Conservation (phyloP, 1,139 yeast species). For the Petasospora rhodanensis region DNA sequence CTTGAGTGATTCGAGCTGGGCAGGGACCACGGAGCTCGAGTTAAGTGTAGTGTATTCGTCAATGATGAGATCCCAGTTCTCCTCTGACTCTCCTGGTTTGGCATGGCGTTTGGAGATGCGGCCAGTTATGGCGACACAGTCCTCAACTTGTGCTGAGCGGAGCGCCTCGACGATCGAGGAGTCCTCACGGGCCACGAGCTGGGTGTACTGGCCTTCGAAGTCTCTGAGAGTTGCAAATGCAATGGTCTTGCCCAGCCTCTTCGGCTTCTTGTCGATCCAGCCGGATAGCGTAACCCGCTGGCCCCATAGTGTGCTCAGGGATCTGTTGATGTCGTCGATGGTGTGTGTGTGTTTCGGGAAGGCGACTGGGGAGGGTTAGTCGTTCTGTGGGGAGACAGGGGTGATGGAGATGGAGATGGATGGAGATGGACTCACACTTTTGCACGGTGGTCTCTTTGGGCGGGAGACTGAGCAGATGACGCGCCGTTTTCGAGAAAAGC, state of each 20-base stretch:
- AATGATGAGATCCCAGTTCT: constrained; percentile 55
- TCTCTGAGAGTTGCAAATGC: constrained; percentile 76
- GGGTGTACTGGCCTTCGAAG: constrained; percentile 59
- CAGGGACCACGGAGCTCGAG: constrained; percentile 59
- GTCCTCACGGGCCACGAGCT: constrained; percentile 50
- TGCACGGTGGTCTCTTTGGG: constrained; percentile 9
- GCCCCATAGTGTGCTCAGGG: constrained; percentile 10
- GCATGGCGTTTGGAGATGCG: constrained; percentile 31
- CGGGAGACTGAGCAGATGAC: too few relatives aligned
- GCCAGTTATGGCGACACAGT: constrained; percentile 72
- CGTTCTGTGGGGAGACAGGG: not conserved
- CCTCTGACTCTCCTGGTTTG: constrained; percentile 19
- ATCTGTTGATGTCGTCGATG: constrained; percentile 20
- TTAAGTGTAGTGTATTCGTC: constrained; percentile 54
- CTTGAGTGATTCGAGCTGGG: constrained; percentile 63
- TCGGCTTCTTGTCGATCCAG: constrained; percentile 75
- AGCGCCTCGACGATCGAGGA: constrained; percentile 35
- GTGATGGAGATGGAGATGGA: too few relatives aligned
- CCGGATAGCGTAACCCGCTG: constrained; percentile 41
- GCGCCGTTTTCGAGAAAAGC: too few relatives aligned
- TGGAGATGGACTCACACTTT: constrained; percentile 9
- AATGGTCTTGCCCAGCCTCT: constrained; percentile 51
- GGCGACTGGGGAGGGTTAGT: constrained; percentile 8
- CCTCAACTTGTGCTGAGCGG: constrained; percentile 61
- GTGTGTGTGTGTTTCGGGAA: constrained; percentile 32